phyloP scores from a whole-genome alignment of 495 filamentous ascomycete genomes.

The Lophiostoma macrostomum region DNA sequence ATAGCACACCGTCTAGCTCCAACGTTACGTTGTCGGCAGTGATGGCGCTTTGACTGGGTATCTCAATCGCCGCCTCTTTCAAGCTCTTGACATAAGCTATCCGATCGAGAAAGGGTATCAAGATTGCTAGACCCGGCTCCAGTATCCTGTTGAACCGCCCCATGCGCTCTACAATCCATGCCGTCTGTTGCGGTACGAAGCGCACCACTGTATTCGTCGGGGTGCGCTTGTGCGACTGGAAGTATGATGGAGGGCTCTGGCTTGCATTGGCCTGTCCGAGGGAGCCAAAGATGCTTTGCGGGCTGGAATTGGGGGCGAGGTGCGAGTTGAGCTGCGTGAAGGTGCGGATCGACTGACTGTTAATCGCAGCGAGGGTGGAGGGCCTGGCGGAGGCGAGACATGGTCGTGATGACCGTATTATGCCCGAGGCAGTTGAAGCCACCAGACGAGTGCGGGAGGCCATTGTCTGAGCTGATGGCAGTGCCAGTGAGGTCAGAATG shows the following conservation, averaged over 20 bases:
- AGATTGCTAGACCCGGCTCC: conserved; percentile 82
- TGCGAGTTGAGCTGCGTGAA: conserved; percentile 15
- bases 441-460: conserved; percentile 22
- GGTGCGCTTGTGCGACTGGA: conserved; percentile 56
- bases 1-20: conserved; percentile 92
- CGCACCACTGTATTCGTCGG: conserved; percentile 93
- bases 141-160: conserved; percentile 91
- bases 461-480: conserved; percentile 4
- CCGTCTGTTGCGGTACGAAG: conserved; percentile 97
- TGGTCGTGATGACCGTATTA: conserved; percentile 5
- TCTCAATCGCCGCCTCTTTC: conserved; percentile 95
- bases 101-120: conserved; percentile 88
- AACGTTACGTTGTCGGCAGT: conserved; percentile 97
- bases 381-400: background rate
- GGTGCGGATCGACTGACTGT: background rate
- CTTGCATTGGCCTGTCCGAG: background rate
- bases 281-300: conserved; percentile 16
- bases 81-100: conserved; percentile 97
- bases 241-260: conserved; percentile 45
- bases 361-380: background rate
- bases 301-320: background rate
- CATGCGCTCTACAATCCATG: conserved; percentile 99
- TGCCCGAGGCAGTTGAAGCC: conserved; percentile 14
- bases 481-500: no score
- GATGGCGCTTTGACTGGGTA: conserved; percentile 92